Conservation (phyloP, 176 grass and related monocot species). For the Cocos nucifera region DNA sequence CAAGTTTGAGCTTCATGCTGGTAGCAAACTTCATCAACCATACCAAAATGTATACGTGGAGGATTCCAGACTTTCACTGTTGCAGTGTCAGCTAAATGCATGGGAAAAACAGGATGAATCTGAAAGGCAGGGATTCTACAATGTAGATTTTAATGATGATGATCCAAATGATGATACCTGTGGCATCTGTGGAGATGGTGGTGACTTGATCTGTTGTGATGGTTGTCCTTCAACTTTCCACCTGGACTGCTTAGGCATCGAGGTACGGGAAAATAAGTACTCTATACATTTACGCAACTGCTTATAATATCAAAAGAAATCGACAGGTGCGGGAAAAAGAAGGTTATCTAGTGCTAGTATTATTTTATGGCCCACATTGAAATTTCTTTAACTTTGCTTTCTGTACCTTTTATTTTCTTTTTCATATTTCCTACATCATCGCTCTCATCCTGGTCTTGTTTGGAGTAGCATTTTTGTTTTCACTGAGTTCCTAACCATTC, state of each 20-base stretch:
- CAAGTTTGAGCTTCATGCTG: conserved; percentile 98
- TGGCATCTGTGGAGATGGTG: conserved; percentile 87
- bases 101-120: conserved; percentile 58
- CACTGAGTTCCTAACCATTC: conserved; percentile 6
- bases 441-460: neutral
- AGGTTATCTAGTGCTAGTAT: no score
- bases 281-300: no score
- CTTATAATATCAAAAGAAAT: no score
- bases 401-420: neutral
- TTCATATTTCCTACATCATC: neutral
- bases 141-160: conserved; percentile 42
- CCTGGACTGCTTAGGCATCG: conserved; percentile 68
- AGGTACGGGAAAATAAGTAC: conserved; percentile 38
- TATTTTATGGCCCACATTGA: no score
- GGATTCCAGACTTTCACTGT: conserved; percentile 42
- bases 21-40: conserved; percentile 61
- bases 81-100: conserved; percentile 65
- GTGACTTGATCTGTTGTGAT: conserved; percentile 84
- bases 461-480: neutral
- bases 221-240: conserved; percentile 85
- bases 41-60: conserved; percentile 65
- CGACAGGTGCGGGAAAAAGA: no score
- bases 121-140: conserved; percentile 74
- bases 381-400: no score
- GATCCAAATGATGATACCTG: conserved; percentile 93